Evolutionary conservation across 768 basidiomycete species (phyloP).

Genomic region (Naganishia onofrii): DNA sequence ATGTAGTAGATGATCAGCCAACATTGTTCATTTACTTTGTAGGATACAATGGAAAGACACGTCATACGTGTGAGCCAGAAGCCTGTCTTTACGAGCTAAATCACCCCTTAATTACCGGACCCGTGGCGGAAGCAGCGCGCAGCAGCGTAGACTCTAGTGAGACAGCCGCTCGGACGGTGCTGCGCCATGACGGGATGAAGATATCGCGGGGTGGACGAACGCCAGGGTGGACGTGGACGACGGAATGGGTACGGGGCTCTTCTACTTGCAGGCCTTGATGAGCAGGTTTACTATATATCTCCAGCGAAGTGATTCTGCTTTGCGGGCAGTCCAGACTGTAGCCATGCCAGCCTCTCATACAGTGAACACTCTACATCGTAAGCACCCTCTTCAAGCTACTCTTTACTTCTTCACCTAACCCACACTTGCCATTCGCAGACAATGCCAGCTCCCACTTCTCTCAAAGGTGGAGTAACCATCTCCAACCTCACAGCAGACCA

Average conservation of each 20-base stretch:
- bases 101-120: too few species aligned
- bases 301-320: not conserved
- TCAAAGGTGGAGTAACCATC: not conserved
- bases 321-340: too few species aligned
- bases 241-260: not conserved
- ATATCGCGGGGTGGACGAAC: too few species aligned
- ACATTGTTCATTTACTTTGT: not conserved
- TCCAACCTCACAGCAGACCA: conserved; percentile 5
- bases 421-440: not conserved
- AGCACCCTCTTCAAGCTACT: not conserved
- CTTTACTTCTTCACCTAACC: not conserved
- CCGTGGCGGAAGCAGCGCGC: not conserved
- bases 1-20: not conserved
- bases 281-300: not conserved
- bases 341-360: too few species aligned
- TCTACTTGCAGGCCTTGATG: not conserved
- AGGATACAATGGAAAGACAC: not conserved
- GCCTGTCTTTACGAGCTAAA: too few species aligned
- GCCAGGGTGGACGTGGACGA: not conserved
- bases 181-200: too few species aligned
- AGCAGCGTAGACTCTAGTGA: not conserved
- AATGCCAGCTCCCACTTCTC: not conserved
- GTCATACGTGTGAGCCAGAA: too few species aligned
- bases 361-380: not conserved
- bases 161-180: not conserved